Evolutionary conservation across 2,329 filamentous ascomycete species (phyloP).

Genomic region (Pseudogymnoascus sp.): DNA sequence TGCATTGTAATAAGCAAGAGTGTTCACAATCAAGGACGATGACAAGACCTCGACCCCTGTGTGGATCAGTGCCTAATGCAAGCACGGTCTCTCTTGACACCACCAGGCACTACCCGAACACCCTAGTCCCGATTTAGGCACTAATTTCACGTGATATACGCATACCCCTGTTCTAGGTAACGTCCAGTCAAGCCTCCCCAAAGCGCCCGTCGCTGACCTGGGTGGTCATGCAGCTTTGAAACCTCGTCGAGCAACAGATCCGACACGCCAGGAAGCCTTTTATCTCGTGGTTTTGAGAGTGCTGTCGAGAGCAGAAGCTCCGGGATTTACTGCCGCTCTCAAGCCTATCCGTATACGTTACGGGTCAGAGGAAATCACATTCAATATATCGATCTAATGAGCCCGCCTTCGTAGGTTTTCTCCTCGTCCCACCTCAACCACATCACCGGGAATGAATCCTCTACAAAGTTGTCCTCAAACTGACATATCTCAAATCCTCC

Average conservation of each 20-base stretch:
- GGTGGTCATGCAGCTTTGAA: neutral
- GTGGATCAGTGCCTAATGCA: conserved; percentile 4
- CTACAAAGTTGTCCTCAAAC: neutral
- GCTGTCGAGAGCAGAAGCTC: neutral
- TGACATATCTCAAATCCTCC: neutral
- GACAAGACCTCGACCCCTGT: neutral
- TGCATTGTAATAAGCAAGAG: neutral
- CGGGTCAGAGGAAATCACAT: neutral
- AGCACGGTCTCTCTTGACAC: neutral
- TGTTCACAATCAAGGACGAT: neutral
- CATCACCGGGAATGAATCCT: neutral
- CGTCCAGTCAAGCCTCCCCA: neutral
- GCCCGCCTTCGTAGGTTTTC: neutral
- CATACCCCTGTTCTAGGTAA: neutral
- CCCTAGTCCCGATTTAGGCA: neutral
- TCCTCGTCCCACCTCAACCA: neutral
- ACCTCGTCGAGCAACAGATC: conserved; percentile 2
- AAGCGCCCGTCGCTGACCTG: neutral
- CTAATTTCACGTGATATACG: neutral
- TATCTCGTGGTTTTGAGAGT: neutral
- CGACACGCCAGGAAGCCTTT: neutral
- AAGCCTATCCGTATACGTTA: neutral
- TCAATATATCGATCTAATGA: neutral
- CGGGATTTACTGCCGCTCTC: neutral
- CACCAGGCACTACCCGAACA: neutral